These are phyloP conservation scores for Hypomontagnella submonticulosa DNA, from an alignment of 495 filamentous ascomycete species.

Conservation along the genomic window DNA sequence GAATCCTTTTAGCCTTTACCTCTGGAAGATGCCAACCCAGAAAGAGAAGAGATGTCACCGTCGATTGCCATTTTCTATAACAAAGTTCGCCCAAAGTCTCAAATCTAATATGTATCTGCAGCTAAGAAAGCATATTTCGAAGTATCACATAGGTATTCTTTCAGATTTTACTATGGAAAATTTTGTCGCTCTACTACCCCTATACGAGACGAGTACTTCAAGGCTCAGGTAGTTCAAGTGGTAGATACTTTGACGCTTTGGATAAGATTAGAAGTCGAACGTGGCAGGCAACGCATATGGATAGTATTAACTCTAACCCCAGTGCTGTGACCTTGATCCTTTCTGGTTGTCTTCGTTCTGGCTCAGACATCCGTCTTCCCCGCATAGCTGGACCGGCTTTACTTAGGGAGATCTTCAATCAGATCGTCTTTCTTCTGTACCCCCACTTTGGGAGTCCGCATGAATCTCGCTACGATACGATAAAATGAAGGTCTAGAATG, in stretches of 20 bases:
- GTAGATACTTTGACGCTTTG: too few relatives aligned
- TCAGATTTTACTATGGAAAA: too few relatives aligned
- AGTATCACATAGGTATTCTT: too few relatives aligned
- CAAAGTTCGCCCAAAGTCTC: too few relatives aligned
- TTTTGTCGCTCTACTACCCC: too few relatives aligned
- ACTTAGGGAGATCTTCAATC: slow-evolving; percentile 11
- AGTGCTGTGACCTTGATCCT: slow-evolving; percentile 20
- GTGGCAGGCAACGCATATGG: slow-evolving; percentile 5
- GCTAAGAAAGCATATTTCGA: too few relatives aligned
- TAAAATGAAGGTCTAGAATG: slow-evolving; percentile 22
- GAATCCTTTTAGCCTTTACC: neutral
- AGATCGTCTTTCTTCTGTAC: slow-evolving; percentile 6
- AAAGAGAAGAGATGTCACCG: neutral
- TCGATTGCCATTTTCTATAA: too few relatives aligned
- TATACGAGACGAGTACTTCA: too few relatives aligned
- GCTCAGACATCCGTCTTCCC: slow-evolving; percentile 24
- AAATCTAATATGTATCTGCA: too few relatives aligned
- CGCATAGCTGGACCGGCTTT: slow-evolving; percentile 12
- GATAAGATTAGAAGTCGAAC: too few relatives aligned
- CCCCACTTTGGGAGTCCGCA: slow-evolving; percentile 27
- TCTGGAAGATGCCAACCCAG: slow-evolving; percentile 2
- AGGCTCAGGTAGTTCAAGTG: neutral
- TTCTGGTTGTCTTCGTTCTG: slow-evolving; percentile 7
- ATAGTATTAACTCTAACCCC: slow-evolving; percentile 17
- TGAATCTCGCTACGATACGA: slow-evolving; percentile 10